Evolutionary conservation across 1,139 yeast genomes (phyloP).

Genomic region (Yamadazyma diospyri): DNA sequence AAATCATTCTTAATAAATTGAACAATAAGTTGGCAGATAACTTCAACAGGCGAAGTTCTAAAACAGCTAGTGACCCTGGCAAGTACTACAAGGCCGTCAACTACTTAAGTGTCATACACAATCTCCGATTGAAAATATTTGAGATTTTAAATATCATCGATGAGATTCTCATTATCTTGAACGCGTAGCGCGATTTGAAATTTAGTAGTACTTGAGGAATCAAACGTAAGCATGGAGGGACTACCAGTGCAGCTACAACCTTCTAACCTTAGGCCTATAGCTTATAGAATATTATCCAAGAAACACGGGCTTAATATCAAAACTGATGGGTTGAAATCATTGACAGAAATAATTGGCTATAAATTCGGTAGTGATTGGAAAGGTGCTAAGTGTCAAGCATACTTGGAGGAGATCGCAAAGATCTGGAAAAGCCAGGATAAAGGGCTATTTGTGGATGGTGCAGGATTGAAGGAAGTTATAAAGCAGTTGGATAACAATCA

Average conservation of each 20-base stretch:
- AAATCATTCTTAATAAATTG: constrained; percentile 11
- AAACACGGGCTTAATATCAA: constrained; percentile 90
- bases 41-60: constrained; percentile 7
- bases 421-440: constrained; percentile 87
- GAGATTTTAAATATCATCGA: constrained; percentile 7
- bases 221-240: too few relatives aligned
- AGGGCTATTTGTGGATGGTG: constrained; percentile 80
- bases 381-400: constrained; percentile 59
- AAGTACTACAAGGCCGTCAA: constrained; percentile 4
- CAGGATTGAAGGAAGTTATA: constrained; percentile 60
- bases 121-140: constrained; percentile 4
- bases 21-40: constrained; percentile 11
- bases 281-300: constrained; percentile 83
- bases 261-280: constrained; percentile 82
- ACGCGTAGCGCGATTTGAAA: constrained; percentile 12
- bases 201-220: background rate
- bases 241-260: constrained; percentile 78
- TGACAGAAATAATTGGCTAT: constrained; percentile 72
- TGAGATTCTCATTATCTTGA: constrained; percentile 12
- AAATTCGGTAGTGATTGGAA: constrained; percentile 88
- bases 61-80: constrained; percentile 1
- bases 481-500: constrained; percentile 38
- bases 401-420: constrained; percentile 75
- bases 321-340: constrained; percentile 70
- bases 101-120: constrained; percentile 8